Evolutionary conservation across 1,284 basidiomycete species (phyloP), one percentile per base, ranked within the genome.

Genomic region (Microbotryum scabiosae): DNA sequence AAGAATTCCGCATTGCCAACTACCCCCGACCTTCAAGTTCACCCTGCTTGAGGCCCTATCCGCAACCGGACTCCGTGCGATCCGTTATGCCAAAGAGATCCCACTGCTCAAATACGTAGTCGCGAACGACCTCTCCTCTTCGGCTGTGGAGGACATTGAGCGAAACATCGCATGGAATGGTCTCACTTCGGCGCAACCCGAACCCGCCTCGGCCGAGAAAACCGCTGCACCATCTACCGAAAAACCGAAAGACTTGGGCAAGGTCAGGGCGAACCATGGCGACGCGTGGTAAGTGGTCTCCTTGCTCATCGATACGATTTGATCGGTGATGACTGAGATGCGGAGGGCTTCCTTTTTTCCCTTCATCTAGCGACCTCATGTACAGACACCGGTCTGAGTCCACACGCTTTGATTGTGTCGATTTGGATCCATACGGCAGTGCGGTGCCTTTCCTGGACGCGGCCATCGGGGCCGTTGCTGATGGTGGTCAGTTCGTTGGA

Each of bases 21-120:
- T 41, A 65, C 21, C 60, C 21, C 60, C 59, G 41, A 80, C 84
- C 0, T 81, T 85, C 68, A 85, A 83, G 66, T 85, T 93, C 71
- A 85, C 85, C 10, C 81, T 96, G 16, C 80, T 99, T n/a, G 94
- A 99, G 76, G 91, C 93, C 0, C 83, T 99, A 21, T 92, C 90
- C 20, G 94, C 94, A 0, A 98, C 96, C 0, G 94, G 94, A 26
- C 80, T 99, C 26, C 85, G 94, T 14, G 88, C 92, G 4, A 97
- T 99, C 65, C 88, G 94, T 36, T 98, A 98, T 74, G 94, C 94
- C 0, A 93, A 97, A 71, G 94, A 99, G 76, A 93, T 99, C 12
- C 92, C 94, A 1, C 81, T 88, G 45, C 82, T 93, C 64, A 91
- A 90, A 74, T 82, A 87, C 74, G 85, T 99, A 36, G 84, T 97